phyloP scores from a whole-genome alignment of 2,329 filamentous ascomycete species.

The Colletotrichum navitas region DNA sequence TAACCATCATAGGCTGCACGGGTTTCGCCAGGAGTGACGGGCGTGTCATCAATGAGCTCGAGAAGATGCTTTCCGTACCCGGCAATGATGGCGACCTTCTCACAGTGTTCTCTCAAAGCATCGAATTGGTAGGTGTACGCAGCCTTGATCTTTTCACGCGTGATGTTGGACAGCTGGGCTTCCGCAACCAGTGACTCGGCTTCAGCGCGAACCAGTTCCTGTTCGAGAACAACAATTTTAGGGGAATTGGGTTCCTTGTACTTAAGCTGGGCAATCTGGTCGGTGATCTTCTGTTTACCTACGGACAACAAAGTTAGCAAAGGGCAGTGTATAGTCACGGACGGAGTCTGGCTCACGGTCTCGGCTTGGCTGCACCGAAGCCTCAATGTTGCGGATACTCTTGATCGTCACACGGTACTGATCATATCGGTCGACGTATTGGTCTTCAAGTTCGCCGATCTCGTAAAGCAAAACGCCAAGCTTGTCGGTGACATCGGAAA shows the following conservation, averaged over 20 bases:
- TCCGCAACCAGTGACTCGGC: constrained; percentile 99
- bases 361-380: constrained; percentile 96
- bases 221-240: constrained; percentile 96
- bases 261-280: constrained; percentile 98
- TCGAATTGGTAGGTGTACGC: constrained; percentile 99
- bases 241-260: constrained; percentile 99
- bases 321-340: not conserved
- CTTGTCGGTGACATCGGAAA: constrained; percentile 99
- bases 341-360: constrained; percentile 76
- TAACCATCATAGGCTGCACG: constrained; percentile 97
- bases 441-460: constrained; percentile 97
- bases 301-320: constrained; percentile 43
- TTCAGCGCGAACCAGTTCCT: constrained; percentile 97
- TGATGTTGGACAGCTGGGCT: constrained; percentile 98
- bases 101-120: constrained; percentile 94
- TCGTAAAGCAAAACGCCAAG: constrained; percentile 97
- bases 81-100: constrained; percentile 98
- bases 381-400: constrained; percentile 99
- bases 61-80: constrained; percentile 98
- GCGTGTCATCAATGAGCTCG: constrained; percentile 95
- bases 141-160: constrained; percentile 98
- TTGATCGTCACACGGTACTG: constrained; percentile 99
- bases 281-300: constrained; percentile 99
- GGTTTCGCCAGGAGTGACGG: constrained; percentile 96
- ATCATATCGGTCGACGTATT: constrained; percentile 98